Percentiles rank a stretch among this genome's conserved stretches.
These are phyloP conservation scores for Ophidiomyces ophidiicola DNA, from an alignment of 2,329 filamentous ascomycete species.

Conservation along the genomic window DNA sequence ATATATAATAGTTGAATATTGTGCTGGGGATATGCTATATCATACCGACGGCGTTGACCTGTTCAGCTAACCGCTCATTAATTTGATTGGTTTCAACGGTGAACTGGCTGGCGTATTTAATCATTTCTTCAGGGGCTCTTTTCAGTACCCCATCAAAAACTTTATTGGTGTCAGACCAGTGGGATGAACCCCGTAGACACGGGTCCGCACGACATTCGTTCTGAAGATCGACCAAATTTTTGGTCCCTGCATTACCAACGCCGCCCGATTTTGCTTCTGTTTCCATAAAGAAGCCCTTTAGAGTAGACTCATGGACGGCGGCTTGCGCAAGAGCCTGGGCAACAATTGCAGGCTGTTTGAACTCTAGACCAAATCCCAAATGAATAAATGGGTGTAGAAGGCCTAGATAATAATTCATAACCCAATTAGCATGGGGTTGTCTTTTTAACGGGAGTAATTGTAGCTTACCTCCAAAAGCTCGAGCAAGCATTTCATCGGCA, in stretches of 20 bases:
- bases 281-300: slow-evolving; percentile 41
- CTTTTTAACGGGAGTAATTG: not conserved
- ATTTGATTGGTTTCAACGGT: slow-evolving; percentile 46
- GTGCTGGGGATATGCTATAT: not conserved
- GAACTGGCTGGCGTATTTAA: slow-evolving; percentile 49
- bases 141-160: slow-evolving; percentile 56
- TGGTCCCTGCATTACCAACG: slow-evolving; percentile 22
- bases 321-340: slow-evolving; percentile 69
- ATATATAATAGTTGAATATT: not conserved
- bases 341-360: slow-evolving; percentile 65
- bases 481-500: slow-evolving; percentile 55
- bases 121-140: slow-evolving; percentile 52
- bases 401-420: slow-evolving; percentile 32
- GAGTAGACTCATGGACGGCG: slow-evolving; percentile 50
- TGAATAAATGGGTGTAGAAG: slow-evolving; percentile 74
- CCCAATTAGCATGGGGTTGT: not conserved
- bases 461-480: slow-evolving; percentile 51
- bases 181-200: slow-evolving; percentile 44
- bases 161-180: slow-evolving; percentile 48
- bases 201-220: slow-evolving; percentile 46
- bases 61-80: slow-evolving; percentile 47
- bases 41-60: slow-evolving; percentile 53
- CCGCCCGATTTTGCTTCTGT: slow-evolving; percentile 27
- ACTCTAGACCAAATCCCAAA: slow-evolving; percentile 74
- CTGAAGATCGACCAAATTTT: slow-evolving; percentile 47